Evolutionary conservation across 192 early-diverging fungal genomes (phyloP).

Genomic region (Coemansia sp.): DNA sequence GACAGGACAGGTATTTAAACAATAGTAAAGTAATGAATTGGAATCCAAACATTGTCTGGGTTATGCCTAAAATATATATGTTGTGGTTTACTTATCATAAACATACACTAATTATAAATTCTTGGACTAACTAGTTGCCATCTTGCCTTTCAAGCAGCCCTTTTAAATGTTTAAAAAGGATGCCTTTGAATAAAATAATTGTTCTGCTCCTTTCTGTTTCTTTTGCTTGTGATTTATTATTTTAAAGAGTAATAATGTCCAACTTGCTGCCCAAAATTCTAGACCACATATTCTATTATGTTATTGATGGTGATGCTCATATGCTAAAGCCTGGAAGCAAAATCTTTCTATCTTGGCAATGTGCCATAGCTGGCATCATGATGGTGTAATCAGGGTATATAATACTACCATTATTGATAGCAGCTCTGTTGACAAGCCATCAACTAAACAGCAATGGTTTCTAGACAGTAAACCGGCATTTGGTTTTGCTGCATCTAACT

Average conservation of each 20-base stretch:
- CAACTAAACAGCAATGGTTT: neutral
- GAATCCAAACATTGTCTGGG: too few species aligned
- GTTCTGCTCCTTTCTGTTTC: too few species aligned
- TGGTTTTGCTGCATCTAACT: neutral
- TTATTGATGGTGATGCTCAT: too few species aligned
- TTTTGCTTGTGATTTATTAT: neutral
- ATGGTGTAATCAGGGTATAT: neutral
- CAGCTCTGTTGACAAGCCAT: neutral
- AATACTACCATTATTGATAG: neutral
- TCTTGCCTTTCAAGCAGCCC: neutral
- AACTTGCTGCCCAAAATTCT: constrained; percentile 1
- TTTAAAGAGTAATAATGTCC: neutral
- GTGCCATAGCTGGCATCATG: neutral
- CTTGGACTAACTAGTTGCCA: too few species aligned
- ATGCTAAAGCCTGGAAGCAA: neutral
- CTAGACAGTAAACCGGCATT: neutral
- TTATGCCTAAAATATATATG: too few species aligned
- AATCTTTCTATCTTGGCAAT: neutral
- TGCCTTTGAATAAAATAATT: too few species aligned
- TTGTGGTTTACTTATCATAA: too few species aligned
- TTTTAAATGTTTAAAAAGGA: too few species aligned
- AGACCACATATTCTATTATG: neutral
- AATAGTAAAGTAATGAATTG: too few species aligned
- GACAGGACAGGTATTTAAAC: too few species aligned
- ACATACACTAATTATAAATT: too few species aligned